Evolutionary conservation across 441 rosid genomes (phyloP), one percentile per base, ranked within the genome.

Genomic region (Erodium moschatum): DNA sequence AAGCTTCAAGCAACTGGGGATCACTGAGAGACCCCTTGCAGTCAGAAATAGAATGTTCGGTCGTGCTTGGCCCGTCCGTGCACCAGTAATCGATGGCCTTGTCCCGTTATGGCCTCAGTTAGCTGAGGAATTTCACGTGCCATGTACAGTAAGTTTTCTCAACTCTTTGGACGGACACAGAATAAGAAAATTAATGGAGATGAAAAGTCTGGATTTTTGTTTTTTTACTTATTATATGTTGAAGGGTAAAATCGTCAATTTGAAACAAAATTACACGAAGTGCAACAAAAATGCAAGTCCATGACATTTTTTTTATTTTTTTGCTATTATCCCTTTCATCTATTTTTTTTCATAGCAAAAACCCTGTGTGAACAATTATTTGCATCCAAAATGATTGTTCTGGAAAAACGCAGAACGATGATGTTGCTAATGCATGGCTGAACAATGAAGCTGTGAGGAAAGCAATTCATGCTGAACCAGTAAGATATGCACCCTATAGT

Each of bases 1-100:
- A 5, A 86, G 91, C 77, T 86, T 84, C 77, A 75, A 77, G 67
- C 64, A 75, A 63, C 24, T 86, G 6, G 91, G 91, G 42, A 64
- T 0, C 5, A 84, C 87, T 1, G 72, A 79, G 35, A 79, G 74
- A 73, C 79, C 85, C 18, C 81, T 84, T 27, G 67, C 76, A 15
- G 87, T 86, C 13, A 74, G 90, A 42, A 84, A 73, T 71, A 75
- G 91, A 65, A 84, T 84, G 79, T 84, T 84, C 12, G 91, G 91
- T 4, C 87, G 91, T 19, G 91, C 88, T 40, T 86, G 91, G 88
- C 91, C 88, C 1, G 76, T 65, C 1, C 76, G 85, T 76, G 67
- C 74, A 8, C 70, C 76, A 0, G 80, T 79, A 29, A 75, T 67
- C 35, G 68, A 72, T 44, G 87, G 87, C n/a, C 15, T 67, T 12